phyloP scores from a whole-genome alignment of 192 early-diverging fungal genomes.

The Backusella morwellensis region DNA sequence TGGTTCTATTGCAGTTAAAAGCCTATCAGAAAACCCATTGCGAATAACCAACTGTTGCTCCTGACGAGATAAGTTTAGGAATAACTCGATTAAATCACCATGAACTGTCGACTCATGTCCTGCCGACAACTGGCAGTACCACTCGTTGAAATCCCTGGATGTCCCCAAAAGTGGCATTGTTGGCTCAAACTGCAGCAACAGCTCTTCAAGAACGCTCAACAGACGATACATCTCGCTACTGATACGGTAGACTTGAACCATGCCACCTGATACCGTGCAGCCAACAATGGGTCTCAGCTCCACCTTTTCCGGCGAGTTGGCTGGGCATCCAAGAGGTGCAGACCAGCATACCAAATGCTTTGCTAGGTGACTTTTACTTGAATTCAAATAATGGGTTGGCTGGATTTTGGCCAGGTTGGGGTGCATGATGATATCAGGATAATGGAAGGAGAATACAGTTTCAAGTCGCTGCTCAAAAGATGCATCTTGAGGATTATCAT shows the following conservation, averaged over 20 bases:
- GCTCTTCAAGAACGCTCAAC: not conserved
- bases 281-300: conserved; percentile 6
- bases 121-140: conserved; percentile 10
- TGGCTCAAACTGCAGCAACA: not conserved
- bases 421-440: conserved; percentile 19
- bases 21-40: not conserved
- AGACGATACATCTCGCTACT: not conserved
- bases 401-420: not conserved
- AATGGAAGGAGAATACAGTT: conserved; percentile 20
- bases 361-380: not conserved
- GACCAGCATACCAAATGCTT: not conserved
- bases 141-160: conserved; percentile 4
- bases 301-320: not conserved
- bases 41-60: not conserved
- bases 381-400: not conserved
- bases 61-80: not conserved
- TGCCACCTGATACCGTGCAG: conserved; percentile 19
- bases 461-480: conserved; percentile 13
- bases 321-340: not conserved
- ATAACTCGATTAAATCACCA: conserved; percentile 9
- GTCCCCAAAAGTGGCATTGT: conserved; percentile 5
- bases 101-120: conserved; percentile 6
- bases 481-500: not conserved
- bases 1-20: not conserved
- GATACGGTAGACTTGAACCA: conserved; percentile 1